Percentiles rank a stretch among this genome's conserved stretches.
These are phyloP conservation scores for Nothophaeocryptopus gaeumannii DNA, from an alignment of 2,329 filamentous ascomycete genomes.

Conservation along the genomic window DNA sequence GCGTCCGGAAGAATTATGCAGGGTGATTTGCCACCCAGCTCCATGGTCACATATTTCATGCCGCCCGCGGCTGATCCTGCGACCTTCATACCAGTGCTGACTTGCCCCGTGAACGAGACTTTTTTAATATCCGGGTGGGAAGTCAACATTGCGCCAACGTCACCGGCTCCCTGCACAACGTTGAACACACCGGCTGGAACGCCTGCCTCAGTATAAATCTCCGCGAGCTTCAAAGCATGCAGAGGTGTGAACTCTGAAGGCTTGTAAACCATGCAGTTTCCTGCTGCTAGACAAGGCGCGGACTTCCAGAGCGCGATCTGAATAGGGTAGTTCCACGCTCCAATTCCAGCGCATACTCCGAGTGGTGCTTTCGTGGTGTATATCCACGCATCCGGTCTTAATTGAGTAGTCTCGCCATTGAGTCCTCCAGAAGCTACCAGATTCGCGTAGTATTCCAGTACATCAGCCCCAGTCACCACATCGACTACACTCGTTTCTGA, in stretches of 20 bases:
- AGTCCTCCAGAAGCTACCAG: slow-evolving; percentile 72
- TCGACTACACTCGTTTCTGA: slow-evolving; percentile 83
- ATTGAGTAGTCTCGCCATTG: slow-evolving; percentile 73
- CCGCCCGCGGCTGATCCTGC: slow-evolving; percentile 69
- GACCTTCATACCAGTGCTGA: slow-evolving; percentile 78
- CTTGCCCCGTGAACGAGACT: slow-evolving; percentile 86
- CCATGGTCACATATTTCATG: slow-evolving; percentile 92
- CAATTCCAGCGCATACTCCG: slow-evolving; percentile 82
- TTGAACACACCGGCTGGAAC: slow-evolving; percentile 83
- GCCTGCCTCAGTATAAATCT: slow-evolving; percentile 75
- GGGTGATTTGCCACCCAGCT: slow-evolving; percentile 83
- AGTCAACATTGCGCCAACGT: slow-evolving; percentile 73
- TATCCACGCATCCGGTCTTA: slow-evolving; percentile 74
- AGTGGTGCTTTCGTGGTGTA: slow-evolving; percentile 79
- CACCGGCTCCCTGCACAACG: slow-evolving; percentile 75
- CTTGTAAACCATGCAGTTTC: slow-evolving; percentile 90
- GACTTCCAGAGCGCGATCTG: slow-evolving; percentile 91
- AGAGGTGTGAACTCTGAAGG: slow-evolving; percentile 83
- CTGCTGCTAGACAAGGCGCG: slow-evolving; percentile 77
- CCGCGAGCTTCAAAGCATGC: slow-evolving; percentile 72
- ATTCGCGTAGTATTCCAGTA: slow-evolving; percentile 82
- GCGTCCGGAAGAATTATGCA: slow-evolving; percentile 77
- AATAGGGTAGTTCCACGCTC: slow-evolving; percentile 89
- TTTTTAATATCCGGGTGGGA: slow-evolving; percentile 72
- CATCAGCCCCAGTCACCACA: slow-evolving; percentile 77